phyloP scores from a whole-genome alignment of 2,329 filamentous ascomycete species.

The Penicillium crustosum region DNA sequence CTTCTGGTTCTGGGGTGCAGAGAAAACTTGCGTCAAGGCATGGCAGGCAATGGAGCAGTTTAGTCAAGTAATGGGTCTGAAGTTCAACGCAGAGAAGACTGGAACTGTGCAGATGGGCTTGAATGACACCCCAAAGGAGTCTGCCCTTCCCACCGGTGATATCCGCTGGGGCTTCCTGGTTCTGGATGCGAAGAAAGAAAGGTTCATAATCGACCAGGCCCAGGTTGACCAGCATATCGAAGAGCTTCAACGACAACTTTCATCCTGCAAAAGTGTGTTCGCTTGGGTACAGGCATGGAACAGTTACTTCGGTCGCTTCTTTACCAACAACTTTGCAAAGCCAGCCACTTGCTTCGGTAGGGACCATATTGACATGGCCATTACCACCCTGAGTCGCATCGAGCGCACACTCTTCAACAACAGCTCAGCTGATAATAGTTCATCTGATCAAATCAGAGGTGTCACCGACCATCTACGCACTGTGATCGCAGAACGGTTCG shows the following conservation, averaged over 20 bases:
- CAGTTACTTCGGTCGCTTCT: conserved; percentile 57
- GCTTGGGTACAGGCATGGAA: conserved; percentile 63
- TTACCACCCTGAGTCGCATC: conserved; percentile 54
- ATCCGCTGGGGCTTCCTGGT: conserved; percentile 62
- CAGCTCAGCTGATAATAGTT: not conserved
- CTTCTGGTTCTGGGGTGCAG: conserved; percentile 66
- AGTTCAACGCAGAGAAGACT: conserved; percentile 60
- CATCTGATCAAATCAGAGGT: conserved; percentile 32
- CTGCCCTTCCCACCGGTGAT: conserved; percentile 51
- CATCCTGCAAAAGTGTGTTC: conserved; percentile 56
- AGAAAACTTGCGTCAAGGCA: conserved; percentile 54
- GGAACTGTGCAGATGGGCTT: conserved; percentile 49
- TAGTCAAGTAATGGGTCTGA: conserved; percentile 55
- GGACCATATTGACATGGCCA: conserved; percentile 56
- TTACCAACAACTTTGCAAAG: conserved; percentile 58
- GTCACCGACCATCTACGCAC: conserved; percentile 58
- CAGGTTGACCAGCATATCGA: conserved; percentile 61
- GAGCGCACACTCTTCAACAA: conserved; percentile 52
- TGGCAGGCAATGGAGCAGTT: conserved; percentile 62
- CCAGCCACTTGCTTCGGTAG: conserved; percentile 57
- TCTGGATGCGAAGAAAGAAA: conserved; percentile 53
- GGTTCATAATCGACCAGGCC: conserved; percentile 60
- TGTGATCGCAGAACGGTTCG: conserved; percentile 55
- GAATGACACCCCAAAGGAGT: conserved; percentile 5
- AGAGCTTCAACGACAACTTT: conserved; percentile 60